These are phyloP conservation scores for Debaryomyces tyrocola DNA, from an alignment of 805 yeast species.

Conservation along the genomic window DNA sequence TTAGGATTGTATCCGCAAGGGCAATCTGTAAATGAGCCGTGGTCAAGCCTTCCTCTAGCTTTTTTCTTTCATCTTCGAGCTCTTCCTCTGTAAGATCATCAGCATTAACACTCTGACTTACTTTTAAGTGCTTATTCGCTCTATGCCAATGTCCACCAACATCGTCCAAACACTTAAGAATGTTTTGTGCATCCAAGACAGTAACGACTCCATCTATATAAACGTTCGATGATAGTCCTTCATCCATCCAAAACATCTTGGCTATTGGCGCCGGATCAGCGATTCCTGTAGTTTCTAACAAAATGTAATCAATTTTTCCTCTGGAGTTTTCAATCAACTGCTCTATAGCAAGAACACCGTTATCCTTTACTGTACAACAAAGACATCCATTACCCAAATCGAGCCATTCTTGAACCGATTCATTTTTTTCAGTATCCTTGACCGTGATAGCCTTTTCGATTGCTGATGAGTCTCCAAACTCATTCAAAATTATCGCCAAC, in stretches of 20 bases:
- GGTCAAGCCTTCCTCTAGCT: conserved; percentile 49
- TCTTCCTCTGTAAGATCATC: conserved; percentile 27
- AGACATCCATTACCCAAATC: conserved; percentile 96
- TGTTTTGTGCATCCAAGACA: conserved; percentile 75
- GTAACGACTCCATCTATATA: conserved; percentile 91
- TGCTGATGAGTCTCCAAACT: conserved; percentile 86
- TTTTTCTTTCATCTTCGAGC: conserved; percentile 29
- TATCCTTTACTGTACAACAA: conserved; percentile 94
- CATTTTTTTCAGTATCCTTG: conserved; percentile 44
- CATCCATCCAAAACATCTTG: conserved; percentile 96
- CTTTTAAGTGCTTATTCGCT: conserved; percentile 26
- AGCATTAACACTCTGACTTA: conserved; percentile 14
- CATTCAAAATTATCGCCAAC: conserved; percentile 88
- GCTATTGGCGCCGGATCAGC: conserved; percentile 99
- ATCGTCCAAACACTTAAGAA: conserved; percentile 66
- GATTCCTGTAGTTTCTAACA: conserved; percentile 91
- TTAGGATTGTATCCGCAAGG: conserved; percentile 75
- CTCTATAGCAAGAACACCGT: conserved; percentile 93
- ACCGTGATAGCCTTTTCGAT: conserved; percentile 87
- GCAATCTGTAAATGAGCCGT: conserved; percentile 91
- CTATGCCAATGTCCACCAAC: conserved; percentile 71
- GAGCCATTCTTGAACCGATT: conserved; percentile 84
- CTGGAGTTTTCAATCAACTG: conserved; percentile 71
- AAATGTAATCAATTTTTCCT: conserved; percentile 80
- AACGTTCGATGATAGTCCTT: conserved; percentile 78